Evolutionary conservation across 2,329 filamentous ascomycete genomes (phyloP).

Genomic region (Coleophoma cylindrospora): DNA sequence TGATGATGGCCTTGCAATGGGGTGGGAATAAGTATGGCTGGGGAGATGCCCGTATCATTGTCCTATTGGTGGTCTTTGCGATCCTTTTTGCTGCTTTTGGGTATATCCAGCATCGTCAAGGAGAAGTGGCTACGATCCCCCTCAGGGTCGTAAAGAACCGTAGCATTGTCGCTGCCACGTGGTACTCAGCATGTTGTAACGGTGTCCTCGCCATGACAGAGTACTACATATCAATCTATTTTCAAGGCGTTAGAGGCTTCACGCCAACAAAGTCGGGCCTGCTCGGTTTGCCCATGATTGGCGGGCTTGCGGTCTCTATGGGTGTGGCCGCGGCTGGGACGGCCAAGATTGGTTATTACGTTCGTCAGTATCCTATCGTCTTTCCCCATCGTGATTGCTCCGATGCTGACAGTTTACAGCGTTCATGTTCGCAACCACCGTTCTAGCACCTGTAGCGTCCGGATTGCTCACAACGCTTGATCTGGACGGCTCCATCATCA

Average conservation of each 20-base stretch:
- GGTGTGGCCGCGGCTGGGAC: neutral
- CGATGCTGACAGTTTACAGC: constrained; percentile 15
- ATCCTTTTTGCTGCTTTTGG: constrained; percentile 14
- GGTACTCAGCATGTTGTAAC: constrained; percentile 23
- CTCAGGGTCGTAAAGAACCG: constrained; percentile 28
- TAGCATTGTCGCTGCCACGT: constrained; percentile 21
- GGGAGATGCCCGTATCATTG: constrained; percentile 26
- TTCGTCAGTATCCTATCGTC: constrained; percentile 22
- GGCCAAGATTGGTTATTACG: constrained; percentile 47
- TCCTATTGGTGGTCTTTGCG: constrained; percentile 18
- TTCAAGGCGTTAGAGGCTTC: constrained; percentile 34
- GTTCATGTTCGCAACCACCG: constrained; percentile 44
- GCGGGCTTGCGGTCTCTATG: constrained; percentile 16
- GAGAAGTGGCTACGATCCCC: constrained; percentile 23
- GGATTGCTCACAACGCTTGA: constrained; percentile 47
- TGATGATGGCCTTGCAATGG: constrained; percentile 29
- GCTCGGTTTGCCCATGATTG: constrained; percentile 24
- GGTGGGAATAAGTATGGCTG: constrained; percentile 27
- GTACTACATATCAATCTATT: constrained; percentile 40
- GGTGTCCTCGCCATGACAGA: constrained; percentile 17
- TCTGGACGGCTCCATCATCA: constrained; percentile 33
- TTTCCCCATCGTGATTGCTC: too few species aligned
- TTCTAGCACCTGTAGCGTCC: constrained; percentile 31
- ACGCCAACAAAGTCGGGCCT: constrained; percentile 35
- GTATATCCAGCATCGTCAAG: constrained; percentile 25